A percentile compares a stretch with the other conserved stretches of the same genome.
Conservation (phyloP, 371 early-diverging fungal genomes). For the Phascolomyces articulosus region DNA sequence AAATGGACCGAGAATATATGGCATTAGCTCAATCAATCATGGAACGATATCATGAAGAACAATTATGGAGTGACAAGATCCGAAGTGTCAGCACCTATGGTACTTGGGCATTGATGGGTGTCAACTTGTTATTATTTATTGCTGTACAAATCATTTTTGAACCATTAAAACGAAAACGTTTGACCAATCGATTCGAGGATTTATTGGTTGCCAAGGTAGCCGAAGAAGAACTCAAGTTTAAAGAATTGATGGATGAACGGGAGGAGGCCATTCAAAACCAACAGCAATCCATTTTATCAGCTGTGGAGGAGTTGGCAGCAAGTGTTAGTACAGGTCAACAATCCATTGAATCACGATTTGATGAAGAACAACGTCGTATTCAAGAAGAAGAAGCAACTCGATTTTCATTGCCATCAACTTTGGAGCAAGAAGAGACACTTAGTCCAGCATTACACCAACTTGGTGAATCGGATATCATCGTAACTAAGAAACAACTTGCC, state of each 20-base stretch:
- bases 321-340: background rate
- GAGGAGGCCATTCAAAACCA: constrained; percentile 31
- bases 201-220: constrained; percentile 48
- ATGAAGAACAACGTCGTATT: background rate
- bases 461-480: background rate
- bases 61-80: constrained; percentile 97
- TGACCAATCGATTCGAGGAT: constrained; percentile 76
- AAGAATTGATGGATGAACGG: constrained; percentile 25
- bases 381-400: background rate
- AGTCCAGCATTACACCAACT: background rate
- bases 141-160: constrained; percentile 80
- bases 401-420: background rate
- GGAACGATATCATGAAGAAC: constrained; percentile 88
- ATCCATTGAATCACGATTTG: background rate
- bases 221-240: constrained; percentile 47
- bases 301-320: constrained; percentile 19
- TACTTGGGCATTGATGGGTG: constrained; percentile 78
- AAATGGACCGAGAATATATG: constrained; percentile 75
- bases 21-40: constrained; percentile 73
- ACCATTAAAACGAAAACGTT: constrained; percentile 71
- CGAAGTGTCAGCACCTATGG: constrained; percentile 86
- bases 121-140: constrained; percentile 76
- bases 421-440: background rate
- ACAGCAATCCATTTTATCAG: constrained; percentile 30
- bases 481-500: constrained; percentile 16